A percentile compares a stretch with the other conserved stretches of the same genome.
Conservation (phyloP, 306 rosid genomes). For the Fragaria ananassa region DNA sequence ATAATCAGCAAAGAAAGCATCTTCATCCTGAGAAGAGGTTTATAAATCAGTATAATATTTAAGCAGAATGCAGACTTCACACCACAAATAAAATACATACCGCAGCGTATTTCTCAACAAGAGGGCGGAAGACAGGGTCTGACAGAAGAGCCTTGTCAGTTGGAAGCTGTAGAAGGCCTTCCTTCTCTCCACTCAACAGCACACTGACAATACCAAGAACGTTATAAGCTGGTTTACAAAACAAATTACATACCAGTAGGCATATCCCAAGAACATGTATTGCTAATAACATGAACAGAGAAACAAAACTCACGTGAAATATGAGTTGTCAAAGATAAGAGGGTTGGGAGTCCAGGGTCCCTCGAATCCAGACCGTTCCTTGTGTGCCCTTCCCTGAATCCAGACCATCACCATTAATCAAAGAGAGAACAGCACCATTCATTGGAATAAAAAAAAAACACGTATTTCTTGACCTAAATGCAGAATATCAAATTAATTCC, state of each 20-base stretch:
- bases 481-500: background rate
- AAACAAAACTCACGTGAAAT: constrained; percentile 56
- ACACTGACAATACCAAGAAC: constrained; percentile 33
- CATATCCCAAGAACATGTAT: background rate
- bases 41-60: background rate
- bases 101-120: constrained; percentile 93
- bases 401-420: background rate
- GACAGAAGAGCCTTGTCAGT: constrained; percentile 73
- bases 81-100: constrained; percentile 32
- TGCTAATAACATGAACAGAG: no score
- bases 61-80: background rate
- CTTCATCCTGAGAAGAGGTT: constrained; percentile 61
- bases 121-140: constrained; percentile 92
- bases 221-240: no score
- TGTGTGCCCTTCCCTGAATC: constrained; percentile 83
- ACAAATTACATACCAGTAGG: background rate
- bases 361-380: constrained; percentile 98
- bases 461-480: background rate
- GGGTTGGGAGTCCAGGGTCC: constrained; percentile 96
- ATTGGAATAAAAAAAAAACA: background rate
- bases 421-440: background rate
- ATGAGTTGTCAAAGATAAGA: constrained; percentile 80
- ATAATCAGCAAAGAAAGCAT: constrained; percentile 77
- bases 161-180: constrained; percentile 79
- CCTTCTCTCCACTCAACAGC: constrained; percentile 77